Percentiles rank a stretch among this genome's conserved stretches.
These are phyloP conservation scores for Colletotrichum acutatum DNA, from an alignment of 2,329 filamentous ascomycete species.

Conservation along the genomic window DNA sequence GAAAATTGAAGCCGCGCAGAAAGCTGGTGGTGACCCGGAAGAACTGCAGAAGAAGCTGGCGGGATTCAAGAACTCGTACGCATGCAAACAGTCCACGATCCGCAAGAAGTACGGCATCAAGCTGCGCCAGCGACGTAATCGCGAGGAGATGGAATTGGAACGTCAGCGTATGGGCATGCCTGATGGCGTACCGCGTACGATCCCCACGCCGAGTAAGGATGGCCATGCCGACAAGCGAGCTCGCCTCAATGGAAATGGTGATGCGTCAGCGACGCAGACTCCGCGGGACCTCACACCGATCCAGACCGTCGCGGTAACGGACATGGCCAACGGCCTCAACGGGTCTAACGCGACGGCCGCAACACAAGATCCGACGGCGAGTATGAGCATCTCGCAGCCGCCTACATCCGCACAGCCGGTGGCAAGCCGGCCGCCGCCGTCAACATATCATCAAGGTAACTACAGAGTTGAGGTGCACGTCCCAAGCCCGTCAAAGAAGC, in stretches of 20 bases:
- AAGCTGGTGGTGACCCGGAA: not conserved
- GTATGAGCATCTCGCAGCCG: slow-evolving; percentile 3
- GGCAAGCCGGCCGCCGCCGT: not conserved
- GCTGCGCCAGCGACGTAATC: slow-evolving; percentile 60
- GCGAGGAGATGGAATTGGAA: slow-evolving; percentile 57
- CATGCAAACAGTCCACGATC: slow-evolving; percentile 66
- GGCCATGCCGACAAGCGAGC: slow-evolving; percentile 25
- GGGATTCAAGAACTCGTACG: slow-evolving; percentile 62
- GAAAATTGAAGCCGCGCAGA: slow-evolving; percentile 12
- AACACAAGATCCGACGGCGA: slow-evolving; percentile 48
- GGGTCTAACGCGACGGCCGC: slow-evolving; percentile 50
- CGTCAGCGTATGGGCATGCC: slow-evolving; percentile 49
- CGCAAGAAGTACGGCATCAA: slow-evolving; percentile 69
- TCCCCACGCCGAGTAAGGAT: not conserved
- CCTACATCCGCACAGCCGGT: not conserved
- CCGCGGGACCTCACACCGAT: not conserved
- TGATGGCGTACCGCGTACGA: not conserved
- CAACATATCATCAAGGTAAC: slow-evolving; percentile 3
- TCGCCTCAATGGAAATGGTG: slow-evolving; percentile 7
- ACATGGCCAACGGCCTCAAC: slow-evolving; percentile 49
- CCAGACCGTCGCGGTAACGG: slow-evolving; percentile 43
- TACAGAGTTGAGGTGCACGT: slow-evolving; percentile 5
- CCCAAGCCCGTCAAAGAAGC: slow-evolving; percentile 4
- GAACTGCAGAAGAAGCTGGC: slow-evolving; percentile 44
- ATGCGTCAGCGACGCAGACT: not conserved